Evolutionary conservation across 2,329 filamentous ascomycete genomes (phyloP), one percentile per base, ranked within the genome.

Genomic region (Monosporascus sp.): DNA sequence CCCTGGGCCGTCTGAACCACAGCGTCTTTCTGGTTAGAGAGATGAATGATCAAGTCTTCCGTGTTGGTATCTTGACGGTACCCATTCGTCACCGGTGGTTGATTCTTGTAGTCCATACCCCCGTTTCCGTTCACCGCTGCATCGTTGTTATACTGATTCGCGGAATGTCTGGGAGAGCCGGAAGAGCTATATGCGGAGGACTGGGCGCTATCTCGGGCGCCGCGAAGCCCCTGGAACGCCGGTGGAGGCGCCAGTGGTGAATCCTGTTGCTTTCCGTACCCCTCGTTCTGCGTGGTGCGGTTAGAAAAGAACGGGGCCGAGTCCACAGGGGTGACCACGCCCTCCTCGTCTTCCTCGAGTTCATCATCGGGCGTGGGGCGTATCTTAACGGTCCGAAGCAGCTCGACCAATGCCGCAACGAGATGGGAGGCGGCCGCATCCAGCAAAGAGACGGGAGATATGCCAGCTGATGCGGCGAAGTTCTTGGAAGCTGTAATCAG

Each of bases 401-500:
- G 79, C 62, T 97, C 92, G 20, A 99, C 85, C 24, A 97, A 80
- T 2, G 92, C 85, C 5, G 89, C 85, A 1, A 90, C 90, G 37
- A 97, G 78, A 71, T 99, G 91, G 24, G 90, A 94, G 7, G 93
- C 91, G 2, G 94, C 93, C 3, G 93, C 94, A 69, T 99, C 94
- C 22, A 99, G 77, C 3, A 99, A 74, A 6, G 90, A 96, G n/a
- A 99, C 87, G 0, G 94, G 94, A 1, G 90, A 93, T 34, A 99
- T 81, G 31, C 94, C 94, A 20, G 83, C 85, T 1, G 90, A 86
- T 11, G 83, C 81, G 36, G 89, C 86, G 69, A 94, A 96, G 66
- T 96, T 96, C 74, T 95, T 96, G 36, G 90, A 88, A 1, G 93
- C 90, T 2, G 93, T 97, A 64, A 97, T 97, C 53, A 99, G 78